These are phyloP conservation scores for Solanum hybrid DNA, from an alignment of 305 asterid species.

Conservation along the genomic window DNA sequence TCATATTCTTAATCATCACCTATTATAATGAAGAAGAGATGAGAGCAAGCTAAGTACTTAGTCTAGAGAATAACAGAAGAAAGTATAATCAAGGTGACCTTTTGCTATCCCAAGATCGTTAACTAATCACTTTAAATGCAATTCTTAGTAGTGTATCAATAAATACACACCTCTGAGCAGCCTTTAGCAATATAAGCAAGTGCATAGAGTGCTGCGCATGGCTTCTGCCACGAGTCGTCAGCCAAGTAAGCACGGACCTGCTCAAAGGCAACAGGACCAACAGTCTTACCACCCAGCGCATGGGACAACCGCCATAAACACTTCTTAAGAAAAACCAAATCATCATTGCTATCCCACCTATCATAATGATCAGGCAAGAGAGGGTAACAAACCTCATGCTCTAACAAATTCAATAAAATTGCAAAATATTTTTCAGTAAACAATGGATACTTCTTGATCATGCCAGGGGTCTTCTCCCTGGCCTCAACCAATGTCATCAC, in stretches of 20 bases:
- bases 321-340: not conserved
- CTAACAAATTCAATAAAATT: not conserved
- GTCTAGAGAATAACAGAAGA: no score
- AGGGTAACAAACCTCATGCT: not conserved
- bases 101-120: no score
- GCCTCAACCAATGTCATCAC: not conserved
- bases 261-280: conserved; percentile 10
- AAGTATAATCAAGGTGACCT: no score
- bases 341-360: rapidly evolving
- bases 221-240: conserved; percentile 12
- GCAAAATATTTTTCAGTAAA: not conserved
- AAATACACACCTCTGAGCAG: conserved; percentile 10
- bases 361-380: not conserved
- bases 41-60: not conserved
- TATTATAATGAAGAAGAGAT: not conserved
- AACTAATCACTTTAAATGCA: no score
- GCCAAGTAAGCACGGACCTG: conserved; percentile 5
- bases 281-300: conserved; percentile 13
- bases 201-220: conserved; percentile 14
- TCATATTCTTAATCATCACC: conserved; percentile 70
- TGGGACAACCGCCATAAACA: conserved; percentile 7
- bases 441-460: not conserved
- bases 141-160: not conserved
- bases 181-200: conserved; percentile 11
- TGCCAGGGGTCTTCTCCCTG: not conserved